A percentile compares a stretch with the other conserved stretches of the same genome.
phyloP scores from a whole-genome alignment of 1,139 yeast species.

The Diutina mesorugosa region DNA sequence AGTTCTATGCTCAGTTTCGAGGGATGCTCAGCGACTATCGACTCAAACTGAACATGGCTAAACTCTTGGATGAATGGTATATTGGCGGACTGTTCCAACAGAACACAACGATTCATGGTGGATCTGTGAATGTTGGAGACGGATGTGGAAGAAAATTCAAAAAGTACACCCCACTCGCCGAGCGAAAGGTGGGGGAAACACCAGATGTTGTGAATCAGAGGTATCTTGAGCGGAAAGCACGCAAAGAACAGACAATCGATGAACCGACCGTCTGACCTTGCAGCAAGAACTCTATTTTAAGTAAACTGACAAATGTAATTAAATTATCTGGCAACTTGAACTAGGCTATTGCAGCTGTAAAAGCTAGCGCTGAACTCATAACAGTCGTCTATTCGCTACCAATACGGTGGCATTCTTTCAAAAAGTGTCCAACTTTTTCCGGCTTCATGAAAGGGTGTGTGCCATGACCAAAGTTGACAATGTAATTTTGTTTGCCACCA shows the following conservation, averaged over 20 bases:
- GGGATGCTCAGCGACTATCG: conserved; percentile 22
- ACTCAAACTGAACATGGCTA: conserved; percentile 20
- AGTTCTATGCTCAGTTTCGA: conserved; percentile 15
- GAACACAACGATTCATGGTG: conserved; percentile 8
- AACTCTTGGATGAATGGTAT: conserved; percentile 16
- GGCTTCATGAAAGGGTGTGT: conserved; percentile 97
- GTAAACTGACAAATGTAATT: no score
- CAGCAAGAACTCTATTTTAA: no score
- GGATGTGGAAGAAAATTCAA: conserved; percentile 51
- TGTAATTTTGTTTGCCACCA: conserved; percentile 83
- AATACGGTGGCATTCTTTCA: conserved; percentile 76
- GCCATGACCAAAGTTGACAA: conserved; percentile 93
- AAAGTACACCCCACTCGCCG: conserved; percentile 42
- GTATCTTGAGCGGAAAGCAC: conserved; percentile 33
- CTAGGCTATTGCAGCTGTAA: no score
- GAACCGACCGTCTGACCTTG: background rate
- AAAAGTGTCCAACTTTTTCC: conserved; percentile 69
- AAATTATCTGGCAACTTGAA: no score
- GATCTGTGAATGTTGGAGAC: conserved; percentile 50
- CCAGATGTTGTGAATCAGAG: conserved; percentile 58
- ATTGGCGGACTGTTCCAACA: conserved; percentile 5
- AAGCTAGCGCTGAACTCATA: no score
- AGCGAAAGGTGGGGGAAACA: conserved; percentile 48
- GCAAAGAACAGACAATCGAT: conserved; percentile 4
- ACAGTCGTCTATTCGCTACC: conserved; percentile 21